Evolutionary conservation across 163 green algal genomes (phyloP).

Genomic region (Chlamydomonas reinhardtii): DNA sequence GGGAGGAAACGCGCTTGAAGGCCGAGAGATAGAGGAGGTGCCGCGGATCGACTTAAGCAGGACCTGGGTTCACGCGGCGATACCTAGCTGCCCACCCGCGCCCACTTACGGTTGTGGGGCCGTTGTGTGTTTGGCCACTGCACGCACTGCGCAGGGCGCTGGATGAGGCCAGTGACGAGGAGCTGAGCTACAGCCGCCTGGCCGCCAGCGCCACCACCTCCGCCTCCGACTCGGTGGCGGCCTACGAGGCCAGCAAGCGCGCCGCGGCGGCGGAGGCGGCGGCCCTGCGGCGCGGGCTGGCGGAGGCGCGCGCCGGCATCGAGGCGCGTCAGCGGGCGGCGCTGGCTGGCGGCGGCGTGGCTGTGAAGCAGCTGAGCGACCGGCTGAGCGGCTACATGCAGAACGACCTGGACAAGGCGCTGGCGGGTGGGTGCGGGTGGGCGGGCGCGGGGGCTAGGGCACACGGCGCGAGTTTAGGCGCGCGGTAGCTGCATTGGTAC

Average conservation of each 20-base stretch:
- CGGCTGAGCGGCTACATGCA: conserved; percentile 41
- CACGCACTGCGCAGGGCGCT: conserved; percentile 7
- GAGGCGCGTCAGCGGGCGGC: conserved; percentile 37
- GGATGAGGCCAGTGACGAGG: conserved; percentile 42
- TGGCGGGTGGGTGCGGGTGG: background rate
- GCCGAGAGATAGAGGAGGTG: too few relatives aligned
- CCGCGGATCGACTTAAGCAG: too few relatives aligned
- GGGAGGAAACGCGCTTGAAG: too few relatives aligned
- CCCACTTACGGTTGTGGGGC: too few relatives aligned
- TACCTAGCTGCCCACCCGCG: too few relatives aligned
- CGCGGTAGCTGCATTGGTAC: too few relatives aligned
- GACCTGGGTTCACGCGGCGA: too few relatives aligned
- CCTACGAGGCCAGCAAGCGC: conserved; percentile 15
- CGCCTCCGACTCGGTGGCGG: background rate
- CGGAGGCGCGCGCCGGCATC: conserved; percentile 12
- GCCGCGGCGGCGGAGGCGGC: conserved; percentile 36
- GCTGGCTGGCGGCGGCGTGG: conserved; percentile 17
- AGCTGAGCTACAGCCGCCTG: conserved; percentile 28
- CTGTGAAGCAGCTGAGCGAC: conserved; percentile 43
- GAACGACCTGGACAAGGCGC: background rate
- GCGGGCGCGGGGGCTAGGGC: too few relatives aligned
- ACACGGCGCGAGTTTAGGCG: too few relatives aligned
- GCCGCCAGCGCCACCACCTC: conserved; percentile 11
- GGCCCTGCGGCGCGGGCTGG: conserved; percentile 37
- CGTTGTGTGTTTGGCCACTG: too few relatives aligned